These are phyloP conservation scores for Colletotrichum graminicola DNA, from an alignment of 2,329 filamentous ascomycete species.

Conservation along the genomic window DNA sequence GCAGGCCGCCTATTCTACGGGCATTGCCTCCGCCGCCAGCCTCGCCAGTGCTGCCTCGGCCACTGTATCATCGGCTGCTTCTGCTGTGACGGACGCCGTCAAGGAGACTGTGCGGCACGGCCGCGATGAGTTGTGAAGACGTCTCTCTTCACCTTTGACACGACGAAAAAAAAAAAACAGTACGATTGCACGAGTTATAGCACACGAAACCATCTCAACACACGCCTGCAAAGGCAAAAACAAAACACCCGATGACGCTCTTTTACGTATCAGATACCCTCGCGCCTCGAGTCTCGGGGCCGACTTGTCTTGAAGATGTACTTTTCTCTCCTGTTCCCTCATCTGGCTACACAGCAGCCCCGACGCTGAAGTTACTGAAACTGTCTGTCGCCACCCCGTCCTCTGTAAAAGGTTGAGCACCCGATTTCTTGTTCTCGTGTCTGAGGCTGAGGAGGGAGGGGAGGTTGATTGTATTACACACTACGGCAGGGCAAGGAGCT, in stretches of 20 bases:
- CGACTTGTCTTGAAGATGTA: constrained; percentile 35
- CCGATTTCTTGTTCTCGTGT: constrained; percentile 10
- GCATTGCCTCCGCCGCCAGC: constrained; percentile 66
- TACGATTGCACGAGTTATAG: constrained; percentile 40
- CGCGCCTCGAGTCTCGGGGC: constrained; percentile 31
- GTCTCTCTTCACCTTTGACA: background rate
- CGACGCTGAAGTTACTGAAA: constrained; percentile 2
- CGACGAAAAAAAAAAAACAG: constrained; percentile 12
- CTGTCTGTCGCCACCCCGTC: background rate
- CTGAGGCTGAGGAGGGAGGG: background rate
- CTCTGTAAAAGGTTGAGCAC: background rate
- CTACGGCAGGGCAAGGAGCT: constrained; percentile 24
- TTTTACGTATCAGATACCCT: constrained; percentile 42
- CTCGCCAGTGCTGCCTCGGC: constrained; percentile 52
- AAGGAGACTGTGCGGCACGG: constrained; percentile 53
- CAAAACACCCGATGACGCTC: constrained; percentile 26
- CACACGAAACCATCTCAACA: constrained; percentile 33
- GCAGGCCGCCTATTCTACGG: constrained; percentile 78
- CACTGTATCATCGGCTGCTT: constrained; percentile 41
- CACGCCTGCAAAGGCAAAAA: constrained; percentile 1
- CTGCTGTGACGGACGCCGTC: constrained; percentile 55
- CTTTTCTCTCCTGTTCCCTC: constrained; percentile 37
- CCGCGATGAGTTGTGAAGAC: constrained; percentile 57
- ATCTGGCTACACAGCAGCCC: constrained; percentile 10
- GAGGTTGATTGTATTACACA: constrained; percentile 9